Evolutionary conservation across 1,139 yeast genomes (phyloP), one percentile per base, ranked within the genome.

Genomic region (Debaryomyces sp.): DNA sequence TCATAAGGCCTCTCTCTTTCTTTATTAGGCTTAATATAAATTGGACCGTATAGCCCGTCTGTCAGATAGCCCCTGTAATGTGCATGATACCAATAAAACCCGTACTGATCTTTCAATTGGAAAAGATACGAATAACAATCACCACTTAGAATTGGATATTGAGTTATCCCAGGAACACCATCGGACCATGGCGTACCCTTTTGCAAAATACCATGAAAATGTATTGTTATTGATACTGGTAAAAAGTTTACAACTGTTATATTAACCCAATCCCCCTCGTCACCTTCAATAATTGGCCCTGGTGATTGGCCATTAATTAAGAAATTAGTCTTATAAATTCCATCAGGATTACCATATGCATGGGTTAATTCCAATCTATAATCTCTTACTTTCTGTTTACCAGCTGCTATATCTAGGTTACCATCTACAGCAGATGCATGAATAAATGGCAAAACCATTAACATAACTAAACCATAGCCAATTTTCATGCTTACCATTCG

Each of bases 81-180:
- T 0, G 82, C 75, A 56, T 78, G 83, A 54, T 77, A 78, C 82
- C 82, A 78, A 44, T 68, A 73, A 0, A 80, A 72, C 0, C 83
- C 83, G 50, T 68, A 70, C 47, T 73, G 76, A 37, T 66, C 61
- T 6, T 64, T 69, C 15, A 72, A 58, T 13, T 70, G 71, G 52
- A 77, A 72, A 41, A 62, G 68, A 54, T 78, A 74, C 37, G 67
- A 63, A 52, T 64, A 73, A 2, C 61, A 54, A 6, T 65, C 68
- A 1, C 73, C 75, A 21, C 68, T 60, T 6, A 62, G 58, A 24
- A 77, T 75, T 4, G 75, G 73, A 43, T 67, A 63, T 47, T 74
- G 80, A 2, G 77, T 73, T 8, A 78, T 59, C 1, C 71, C 70
- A 1, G 78, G 70, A 6, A 77, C 78, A 15, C 83, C 83, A 55